Evolutionary conservation across 2,329 filamentous ascomycete genomes (phyloP).

Genomic region (Gliomastix tumulicola): DNA sequence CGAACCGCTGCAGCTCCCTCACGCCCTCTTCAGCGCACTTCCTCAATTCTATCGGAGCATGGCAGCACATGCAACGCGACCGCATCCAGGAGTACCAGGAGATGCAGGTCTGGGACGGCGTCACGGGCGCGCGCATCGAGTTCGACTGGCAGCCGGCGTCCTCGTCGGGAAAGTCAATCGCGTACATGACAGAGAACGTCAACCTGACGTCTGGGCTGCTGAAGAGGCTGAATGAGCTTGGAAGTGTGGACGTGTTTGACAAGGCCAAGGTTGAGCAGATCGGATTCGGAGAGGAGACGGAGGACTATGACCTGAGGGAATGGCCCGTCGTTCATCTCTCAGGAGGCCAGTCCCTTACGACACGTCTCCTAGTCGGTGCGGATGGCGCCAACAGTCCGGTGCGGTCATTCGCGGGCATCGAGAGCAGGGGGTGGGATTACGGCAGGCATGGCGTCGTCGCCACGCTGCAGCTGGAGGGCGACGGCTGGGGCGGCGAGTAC

Average conservation of each 20-base stretch:
- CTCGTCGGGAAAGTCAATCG: constrained; percentile 56
- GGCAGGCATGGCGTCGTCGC: constrained; percentile 85
- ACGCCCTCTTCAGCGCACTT: constrained; percentile 84
- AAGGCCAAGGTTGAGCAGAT: constrained; percentile 77
- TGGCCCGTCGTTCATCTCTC: constrained; percentile 82
- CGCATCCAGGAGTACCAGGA: constrained; percentile 85
- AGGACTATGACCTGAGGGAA: constrained; percentile 68
- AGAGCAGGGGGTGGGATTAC: constrained; percentile 89
- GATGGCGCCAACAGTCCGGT: constrained; percentile 95
- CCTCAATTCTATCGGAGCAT: constrained; percentile 76
- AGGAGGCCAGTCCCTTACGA: constrained; percentile 61
- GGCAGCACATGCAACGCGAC: constrained; percentile 64
- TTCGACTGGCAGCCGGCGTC: constrained; percentile 64
- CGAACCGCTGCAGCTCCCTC: constrained; percentile 91
- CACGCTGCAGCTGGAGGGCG: constrained; percentile 66
- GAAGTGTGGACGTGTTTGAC: constrained; percentile 65
- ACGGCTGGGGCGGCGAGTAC: constrained; percentile 44
- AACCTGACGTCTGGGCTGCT: constrained; percentile 80
- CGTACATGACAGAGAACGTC: constrained; percentile 93
- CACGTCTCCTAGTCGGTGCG: constrained; percentile 82
- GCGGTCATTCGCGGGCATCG: constrained; percentile 79
- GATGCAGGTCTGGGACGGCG: constrained; percentile 98
- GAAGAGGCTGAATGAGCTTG: constrained; percentile 61
- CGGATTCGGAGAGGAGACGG: constrained; percentile 59
- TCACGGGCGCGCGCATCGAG: constrained; percentile 78